Conservation (phyloP, 768 basidiomycete genomes). For the Tubosaeta sp. region DNA sequence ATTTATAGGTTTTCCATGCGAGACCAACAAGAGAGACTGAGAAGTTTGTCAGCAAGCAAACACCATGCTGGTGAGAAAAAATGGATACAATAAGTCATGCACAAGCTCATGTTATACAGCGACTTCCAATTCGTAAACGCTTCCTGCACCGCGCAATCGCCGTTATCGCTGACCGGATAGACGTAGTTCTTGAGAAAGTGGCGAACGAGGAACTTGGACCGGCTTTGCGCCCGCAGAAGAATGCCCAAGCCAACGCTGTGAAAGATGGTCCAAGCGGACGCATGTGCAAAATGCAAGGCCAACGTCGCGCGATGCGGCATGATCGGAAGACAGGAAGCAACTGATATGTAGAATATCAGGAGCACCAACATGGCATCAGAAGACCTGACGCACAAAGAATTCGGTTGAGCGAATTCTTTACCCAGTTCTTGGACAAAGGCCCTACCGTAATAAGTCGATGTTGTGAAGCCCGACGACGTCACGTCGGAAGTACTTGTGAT, state of each 20-base stretch:
- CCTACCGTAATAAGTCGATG: conserved; percentile 81
- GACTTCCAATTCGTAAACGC: conserved; percentile 95
- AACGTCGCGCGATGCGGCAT: conserved; percentile 48
- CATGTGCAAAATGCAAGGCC: conserved; percentile 76
- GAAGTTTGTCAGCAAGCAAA: background rate
- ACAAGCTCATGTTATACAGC: conserved; percentile 87
- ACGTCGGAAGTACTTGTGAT: conserved; percentile 85
- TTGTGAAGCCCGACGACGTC: conserved; percentile 80
- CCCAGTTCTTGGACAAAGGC: conserved; percentile 2
- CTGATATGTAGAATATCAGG: conserved; percentile 62
- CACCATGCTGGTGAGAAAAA: background rate
- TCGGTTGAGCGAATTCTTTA: conserved; percentile 18
- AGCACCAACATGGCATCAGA: conserved; percentile 81
- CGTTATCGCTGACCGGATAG: conserved; percentile 67
- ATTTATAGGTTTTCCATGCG: conserved; percentile 85
- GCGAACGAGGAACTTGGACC: conserved; percentile 83
- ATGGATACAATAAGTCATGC: conserved; percentile 86
- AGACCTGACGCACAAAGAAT: conserved; percentile 47
- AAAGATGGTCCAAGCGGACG: conserved; percentile 80
- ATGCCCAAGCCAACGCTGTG: conserved; percentile 86
- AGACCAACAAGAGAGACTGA: conserved; percentile 81
- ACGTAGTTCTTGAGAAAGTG: conserved; percentile 96
- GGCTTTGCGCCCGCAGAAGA: conserved; percentile 78
- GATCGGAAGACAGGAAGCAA: conserved; percentile 55
- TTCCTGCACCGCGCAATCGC: conserved; percentile 79